Base-by-base conservation (phyloP, 108 stramenopile genomes). In the Discostella stelligeroides region DNA sequence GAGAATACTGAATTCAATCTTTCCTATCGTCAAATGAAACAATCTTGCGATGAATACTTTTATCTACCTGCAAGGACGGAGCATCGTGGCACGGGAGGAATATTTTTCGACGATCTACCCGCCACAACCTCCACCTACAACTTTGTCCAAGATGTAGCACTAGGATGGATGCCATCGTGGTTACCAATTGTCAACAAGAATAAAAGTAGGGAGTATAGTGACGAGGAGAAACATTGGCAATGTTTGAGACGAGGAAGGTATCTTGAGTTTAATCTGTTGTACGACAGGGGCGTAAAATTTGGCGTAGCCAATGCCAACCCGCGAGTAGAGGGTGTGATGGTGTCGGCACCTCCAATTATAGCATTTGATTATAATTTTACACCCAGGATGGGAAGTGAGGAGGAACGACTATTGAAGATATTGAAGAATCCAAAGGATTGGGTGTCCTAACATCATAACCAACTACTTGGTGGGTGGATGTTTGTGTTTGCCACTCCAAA, bases 1-100 rank as follows among this genome's bases (percentile, higher is more conserved):
- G 81, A 80, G 30, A 74, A 75, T 29, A 83, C 72, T 30, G 56
- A 67, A 29, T 73, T 75, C 66, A 53, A 66, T 1, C 70, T 87
- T 34, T 67, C 80, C 41, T 94, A 95, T 62, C 51, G 42, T 14
- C 18, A 49, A 17, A 85, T 95, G 83, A 97, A 96, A 51, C 66
- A 83, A 60, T 67, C 72, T 5, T 95, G 95, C 67, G 95, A 96
- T 64, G 95, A 91, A 25, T 98, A 98, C 80, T 98, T 98, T 69
- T 98, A 91, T 72, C 73, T 98, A 25, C 97, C 97, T 0, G 91
- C 91, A 27, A 69, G 97, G 18, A 74, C 77, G 14, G 97, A 98
- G 60, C 97, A 98, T 80, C 86, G 97, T 27, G 97, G 97, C 6
- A 91, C 92, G 14, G 97, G 97, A 30, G 97, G 97, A 4, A 94